phyloP scores from a whole-genome alignment of 768 basidiomycete genomes.

The Podaxis sp. region DNA sequence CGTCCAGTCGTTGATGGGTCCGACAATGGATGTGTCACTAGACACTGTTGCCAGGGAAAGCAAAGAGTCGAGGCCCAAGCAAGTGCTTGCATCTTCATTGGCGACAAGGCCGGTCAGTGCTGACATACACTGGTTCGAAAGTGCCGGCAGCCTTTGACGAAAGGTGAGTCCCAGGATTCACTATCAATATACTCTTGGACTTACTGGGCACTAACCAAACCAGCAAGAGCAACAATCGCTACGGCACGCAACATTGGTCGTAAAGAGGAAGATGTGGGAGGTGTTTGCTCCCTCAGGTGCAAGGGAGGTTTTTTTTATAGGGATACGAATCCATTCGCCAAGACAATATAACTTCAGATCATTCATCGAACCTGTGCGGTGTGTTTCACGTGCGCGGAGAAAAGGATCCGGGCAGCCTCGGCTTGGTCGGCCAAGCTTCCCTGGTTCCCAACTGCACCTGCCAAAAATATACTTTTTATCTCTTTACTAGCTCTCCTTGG shows the following conservation, averaged over 20 bases:
- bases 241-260: constrained; percentile 26
- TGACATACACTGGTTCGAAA: constrained; percentile 43
- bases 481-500: not conserved
- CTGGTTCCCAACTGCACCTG: not conserved
- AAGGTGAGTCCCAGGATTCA: not conserved
- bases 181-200: constrained; percentile 17
- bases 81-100: constrained; percentile 42
- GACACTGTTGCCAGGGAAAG: constrained; percentile 33
- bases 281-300: not conserved
- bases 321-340: not conserved
- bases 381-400: not conserved
- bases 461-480: not conserved
- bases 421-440: not conserved
- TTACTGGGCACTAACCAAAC: constrained; percentile 38
- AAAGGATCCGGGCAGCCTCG: not conserved
- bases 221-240: constrained; percentile 29
- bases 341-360: not conserved
- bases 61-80: constrained; percentile 50
- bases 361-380: too few relatives aligned
- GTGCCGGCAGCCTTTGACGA: constrained; percentile 14
- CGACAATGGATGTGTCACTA: constrained; percentile 39
- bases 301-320: not conserved
- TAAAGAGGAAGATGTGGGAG: not conserved
- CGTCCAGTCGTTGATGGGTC: constrained; percentile 59
- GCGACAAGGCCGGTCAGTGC: constrained; percentile 46